Conservation (phyloP, 139 green algal species). For the Trebouxia sp. region DNA sequence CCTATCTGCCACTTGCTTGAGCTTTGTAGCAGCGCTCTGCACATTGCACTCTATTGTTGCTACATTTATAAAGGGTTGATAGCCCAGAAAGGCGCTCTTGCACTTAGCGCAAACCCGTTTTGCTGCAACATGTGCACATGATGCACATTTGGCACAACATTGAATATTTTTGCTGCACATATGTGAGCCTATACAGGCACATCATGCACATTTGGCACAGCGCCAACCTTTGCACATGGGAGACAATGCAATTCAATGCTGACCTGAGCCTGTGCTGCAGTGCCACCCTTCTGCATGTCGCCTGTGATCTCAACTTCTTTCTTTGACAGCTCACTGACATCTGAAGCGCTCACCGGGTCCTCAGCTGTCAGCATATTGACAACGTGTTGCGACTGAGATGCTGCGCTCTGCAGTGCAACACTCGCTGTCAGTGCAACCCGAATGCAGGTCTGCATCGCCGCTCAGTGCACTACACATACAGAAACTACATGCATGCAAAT, state of each 20-base stretch:
- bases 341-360: not conserved
- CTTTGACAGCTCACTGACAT: not conserved
- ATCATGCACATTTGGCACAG: not conserved
- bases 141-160: not conserved
- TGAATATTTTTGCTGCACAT: not conserved
- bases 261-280: not conserved
- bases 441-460: too few species aligned
- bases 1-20: not conserved
- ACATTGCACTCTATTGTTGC: too few species aligned
- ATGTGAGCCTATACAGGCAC: not conserved
- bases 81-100: too few species aligned
- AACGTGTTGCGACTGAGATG: not conserved
- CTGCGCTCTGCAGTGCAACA: constrained; percentile 10
- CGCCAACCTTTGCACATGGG: too few species aligned
- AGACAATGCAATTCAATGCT: not conserved
- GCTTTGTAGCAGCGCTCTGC: not conserved
- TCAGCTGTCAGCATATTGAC: not conserved
- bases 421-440: too few species aligned
- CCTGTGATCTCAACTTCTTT: not conserved
- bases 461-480: too few species aligned
- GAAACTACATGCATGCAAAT: too few species aligned
- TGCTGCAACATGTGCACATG: too few species aligned
- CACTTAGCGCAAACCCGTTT: too few species aligned
- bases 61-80: too few species aligned
- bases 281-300: not conserved